Base-by-base conservation (phyloP, 2,329 filamentous ascomycete genomes). In the Capronia americana region DNA sequence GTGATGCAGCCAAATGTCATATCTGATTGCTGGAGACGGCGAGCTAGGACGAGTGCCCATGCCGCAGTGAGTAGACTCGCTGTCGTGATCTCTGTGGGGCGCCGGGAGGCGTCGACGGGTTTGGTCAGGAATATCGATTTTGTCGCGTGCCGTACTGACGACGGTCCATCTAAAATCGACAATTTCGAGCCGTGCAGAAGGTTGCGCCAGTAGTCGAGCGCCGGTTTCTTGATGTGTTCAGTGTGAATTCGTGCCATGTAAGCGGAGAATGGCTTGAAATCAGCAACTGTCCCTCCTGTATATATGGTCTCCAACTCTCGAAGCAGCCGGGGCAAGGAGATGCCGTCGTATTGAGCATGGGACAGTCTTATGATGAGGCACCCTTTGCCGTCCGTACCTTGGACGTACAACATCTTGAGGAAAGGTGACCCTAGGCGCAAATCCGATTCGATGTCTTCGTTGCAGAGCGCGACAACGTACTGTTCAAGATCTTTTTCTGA, bases 271-370 rank as follows among this genome's bases (percentile, higher is more conserved):
- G 82, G 80, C 3, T 77, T 72, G 1, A 79, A 77, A 3, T 77
- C 74, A 3, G 79, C 76, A 2, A 81, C 69, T 2, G 70, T 28
- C 1, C 66, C 69, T 8, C 78, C 80, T 50, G 80, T 73, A 57
- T 85, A 88, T 5, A 88, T 79, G 0, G 82, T 80, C 2, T 84
- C 85, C 48, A 90, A 83, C 72, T 89, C 86, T 20, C 81, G 81
- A 64, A 90, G 83, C 23, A 90, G 82, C n/a, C 83, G 78, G 0
- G 87, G 85, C 8, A 90, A 81, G 70, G 86, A 90, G 24, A 90
- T 87, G 69, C 88, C 88, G 69, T 91, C 88, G 73, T 90, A 90
- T 70, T 90, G 88, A 0, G 88, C 86, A 74, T 91, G 88, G 0
- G 88, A 90, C 63, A 91, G 84, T 63, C 88, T 85, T 74, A 72